Percentiles rank a stretch among this genome's conserved stretches.
Conservation (phyloP, 1,284 basidiomycete genomes). For the Ustilago tritici region DNA sequence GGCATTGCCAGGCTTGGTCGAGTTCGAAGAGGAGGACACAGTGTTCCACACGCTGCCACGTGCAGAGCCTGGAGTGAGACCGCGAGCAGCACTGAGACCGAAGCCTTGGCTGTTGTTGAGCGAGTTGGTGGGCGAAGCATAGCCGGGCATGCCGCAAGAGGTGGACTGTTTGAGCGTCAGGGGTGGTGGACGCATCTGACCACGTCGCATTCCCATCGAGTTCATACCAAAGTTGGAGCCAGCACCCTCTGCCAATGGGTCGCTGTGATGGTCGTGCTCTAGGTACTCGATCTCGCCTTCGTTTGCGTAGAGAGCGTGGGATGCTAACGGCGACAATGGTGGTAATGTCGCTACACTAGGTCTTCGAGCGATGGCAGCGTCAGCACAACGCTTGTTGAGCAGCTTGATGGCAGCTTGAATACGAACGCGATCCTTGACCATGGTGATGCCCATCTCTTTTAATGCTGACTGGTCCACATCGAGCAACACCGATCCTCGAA, state of each 20-base stretch:
- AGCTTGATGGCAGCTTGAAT: conserved; percentile 65
- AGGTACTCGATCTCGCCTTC: conserved; percentile 53
- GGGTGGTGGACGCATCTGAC: conserved; percentile 51
- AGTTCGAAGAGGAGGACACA: conserved; percentile 13
- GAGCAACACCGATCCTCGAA: conserved; percentile 61
- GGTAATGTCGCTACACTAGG: conserved; percentile 33
- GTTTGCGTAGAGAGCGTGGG: conserved; percentile 25
- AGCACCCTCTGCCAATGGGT: conserved; percentile 17
- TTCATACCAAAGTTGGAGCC: conserved; percentile 22
- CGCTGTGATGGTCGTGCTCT: conserved; percentile 30
- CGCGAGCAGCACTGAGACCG: conserved; percentile 52
- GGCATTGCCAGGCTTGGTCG: conserved; percentile 27
- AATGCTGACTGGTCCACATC: conserved; percentile 63
- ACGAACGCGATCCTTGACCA: conserved; percentile 65
- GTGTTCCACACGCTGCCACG: conserved; percentile 41
- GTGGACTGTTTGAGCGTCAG: conserved; percentile 48
- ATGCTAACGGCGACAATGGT: conserved; percentile 30
- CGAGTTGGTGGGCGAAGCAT: conserved; percentile 37
- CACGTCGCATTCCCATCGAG: conserved; percentile 44
- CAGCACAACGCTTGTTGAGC: conserved; percentile 60
- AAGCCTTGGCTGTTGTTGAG: conserved; percentile 55
- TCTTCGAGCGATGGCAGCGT: conserved; percentile 32
- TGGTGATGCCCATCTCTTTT: conserved; percentile 68
- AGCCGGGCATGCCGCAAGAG: conserved; percentile 48
- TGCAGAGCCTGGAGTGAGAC: conserved; percentile 47